Base-by-base conservation (phyloP, 1,284 basidiomycete genomes). In the Hymenochaete sp. region DNA sequence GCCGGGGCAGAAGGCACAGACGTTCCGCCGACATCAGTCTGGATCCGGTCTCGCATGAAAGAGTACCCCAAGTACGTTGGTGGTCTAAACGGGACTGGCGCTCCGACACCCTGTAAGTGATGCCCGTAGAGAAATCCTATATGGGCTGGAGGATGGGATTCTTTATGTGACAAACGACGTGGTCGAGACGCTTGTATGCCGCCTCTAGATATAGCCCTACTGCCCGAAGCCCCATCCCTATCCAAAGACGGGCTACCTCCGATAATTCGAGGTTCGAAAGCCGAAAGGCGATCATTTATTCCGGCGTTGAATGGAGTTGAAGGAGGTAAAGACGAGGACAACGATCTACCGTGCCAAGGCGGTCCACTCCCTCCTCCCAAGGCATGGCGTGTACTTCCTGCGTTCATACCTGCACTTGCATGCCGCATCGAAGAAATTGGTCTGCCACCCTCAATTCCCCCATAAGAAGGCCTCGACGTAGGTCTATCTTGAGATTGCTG, bases 61-160 rank as follows among this genome's bases (percentile, higher is more conserved):
- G 84, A 85, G 59, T 84, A 71, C 28, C 83, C 79, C 40, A 89
- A 71, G 60, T 89, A 89, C 1, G 75, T 59, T 2, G 85, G 85
- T 22, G 77, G 72, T 44, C 71, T 67, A 57, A 85, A 85, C 13
- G 71, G 59, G 54, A 50, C 68, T 56, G 45, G 56, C 39, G 38
- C 52, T 37, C 45, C 38, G 22, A 27, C 28, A 10, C 42, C 42
- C 3, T 38, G 29, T 40, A 44, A 7, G 16, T 37, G 39, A 28
- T 42, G 42, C 10, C 43, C 25, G 42, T 47, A 38, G 9, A 35
- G 38, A 10, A 27, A 37, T 7, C 9, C 19, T 9, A 22, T n/a
- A 21, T 27, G 22, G 19, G 28, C 9, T 8, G 22, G 16, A 32
- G 26, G 41, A 11, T 32, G 27, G 9, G 39, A 41, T 16, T 14